Conservation (phyloP, 345 rosid genomes). For the Laguncularia racemosa region DNA sequence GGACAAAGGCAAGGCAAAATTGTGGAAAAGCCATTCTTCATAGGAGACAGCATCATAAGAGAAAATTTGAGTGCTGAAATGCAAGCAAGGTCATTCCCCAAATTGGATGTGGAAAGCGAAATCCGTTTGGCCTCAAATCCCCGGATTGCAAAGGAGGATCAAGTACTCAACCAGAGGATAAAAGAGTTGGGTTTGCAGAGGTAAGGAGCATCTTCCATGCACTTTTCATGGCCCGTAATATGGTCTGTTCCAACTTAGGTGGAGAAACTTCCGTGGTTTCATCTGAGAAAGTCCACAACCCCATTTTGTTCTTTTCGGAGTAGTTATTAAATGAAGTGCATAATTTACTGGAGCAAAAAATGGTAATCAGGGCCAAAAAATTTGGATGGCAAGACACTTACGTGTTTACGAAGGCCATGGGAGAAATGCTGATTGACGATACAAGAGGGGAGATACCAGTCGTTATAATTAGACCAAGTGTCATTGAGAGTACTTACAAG, state of each 20-base stretch:
- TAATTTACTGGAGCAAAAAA: background rate
- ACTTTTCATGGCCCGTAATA: background rate
- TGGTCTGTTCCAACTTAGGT: background rate
- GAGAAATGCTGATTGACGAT: slow-evolving; percentile 82
- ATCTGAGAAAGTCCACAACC: no score
- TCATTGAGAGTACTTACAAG: slow-evolving; percentile 78
- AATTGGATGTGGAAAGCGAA: slow-evolving; percentile 58
- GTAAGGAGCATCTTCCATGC: slow-evolving; percentile 18
- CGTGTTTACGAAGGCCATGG: slow-evolving; percentile 96
- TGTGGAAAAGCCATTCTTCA: slow-evolving; percentile 69
- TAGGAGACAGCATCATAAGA: slow-evolving; percentile 65
- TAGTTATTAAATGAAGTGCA: background rate
- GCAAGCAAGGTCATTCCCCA: slow-evolving; percentile 17
- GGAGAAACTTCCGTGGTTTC: background rate
- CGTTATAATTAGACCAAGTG: slow-evolving; percentile 76
- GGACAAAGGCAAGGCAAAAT: slow-evolving; percentile 91
- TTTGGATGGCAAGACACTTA: slow-evolving; percentile 95
- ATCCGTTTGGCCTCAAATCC: slow-evolving; percentile 42
- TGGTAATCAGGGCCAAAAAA: slow-evolving; percentile 56
- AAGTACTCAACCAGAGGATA: slow-evolving; percentile 48
- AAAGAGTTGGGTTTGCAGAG: slow-evolving; percentile 78
- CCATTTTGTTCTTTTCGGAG: no score
- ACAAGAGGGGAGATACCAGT: slow-evolving; percentile 77
- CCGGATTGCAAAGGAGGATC: slow-evolving; percentile 24
- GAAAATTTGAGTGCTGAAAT: slow-evolving; percentile 40